Evolutionary conservation across 176 grass and related monocot genomes (phyloP).

Genomic region (Oryza rufipogon): DNA sequence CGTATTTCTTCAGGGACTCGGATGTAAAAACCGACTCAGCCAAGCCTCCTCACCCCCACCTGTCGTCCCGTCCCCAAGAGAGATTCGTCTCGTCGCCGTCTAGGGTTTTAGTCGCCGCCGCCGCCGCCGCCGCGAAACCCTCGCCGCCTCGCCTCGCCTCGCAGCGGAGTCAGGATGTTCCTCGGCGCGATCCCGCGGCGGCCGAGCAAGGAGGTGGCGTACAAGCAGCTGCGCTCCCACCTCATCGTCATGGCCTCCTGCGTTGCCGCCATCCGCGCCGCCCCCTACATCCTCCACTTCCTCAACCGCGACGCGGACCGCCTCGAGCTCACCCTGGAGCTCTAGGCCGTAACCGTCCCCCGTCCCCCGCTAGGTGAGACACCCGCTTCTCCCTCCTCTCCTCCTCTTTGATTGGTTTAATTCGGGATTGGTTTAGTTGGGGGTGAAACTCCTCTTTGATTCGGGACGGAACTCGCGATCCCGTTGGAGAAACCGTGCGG

Average conservation of each 20-base stretch:
- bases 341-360: constrained; percentile 34
- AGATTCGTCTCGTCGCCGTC: background rate
- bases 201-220: constrained; percentile 72
- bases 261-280: constrained; percentile 60
- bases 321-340: constrained; percentile 56
- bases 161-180: constrained; percentile 42
- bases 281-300: constrained; percentile 75
- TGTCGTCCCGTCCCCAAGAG: background rate
- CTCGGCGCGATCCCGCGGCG: constrained; percentile 45
- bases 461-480: background rate
- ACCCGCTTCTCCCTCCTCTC: background rate
- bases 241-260: constrained; percentile 53
- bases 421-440: background rate
- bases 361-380: constrained; percentile 10
- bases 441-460: background rate
- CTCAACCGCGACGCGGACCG: constrained; percentile 49
- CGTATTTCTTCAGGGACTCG: background rate
- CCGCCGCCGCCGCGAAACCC: constrained; percentile 32
- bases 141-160: constrained; percentile 12
- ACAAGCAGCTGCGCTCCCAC: constrained; percentile 65
- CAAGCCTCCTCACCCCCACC: background rate
- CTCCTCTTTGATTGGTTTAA: background rate
- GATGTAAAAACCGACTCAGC: background rate
- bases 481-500: background rate
- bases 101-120: constrained; percentile 52